Evolutionary conservation across 2,329 filamentous ascomycete genomes (phyloP), one percentile per base, ranked within the genome.

Genomic region (Teratosphaeria nubilosa): DNA sequence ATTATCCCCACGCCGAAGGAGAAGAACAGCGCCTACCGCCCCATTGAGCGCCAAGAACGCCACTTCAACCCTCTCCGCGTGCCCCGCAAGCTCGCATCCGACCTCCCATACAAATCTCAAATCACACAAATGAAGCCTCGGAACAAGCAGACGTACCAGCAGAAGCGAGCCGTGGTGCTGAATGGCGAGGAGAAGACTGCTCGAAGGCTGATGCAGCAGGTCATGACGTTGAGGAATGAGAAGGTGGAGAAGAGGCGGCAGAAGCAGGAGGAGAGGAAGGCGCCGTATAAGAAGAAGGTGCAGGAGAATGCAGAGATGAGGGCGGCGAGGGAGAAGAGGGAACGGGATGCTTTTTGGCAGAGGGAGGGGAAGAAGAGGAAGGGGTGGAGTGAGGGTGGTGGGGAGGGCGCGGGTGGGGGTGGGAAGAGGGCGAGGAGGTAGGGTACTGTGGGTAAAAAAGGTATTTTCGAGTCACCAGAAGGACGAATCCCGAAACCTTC

Each of bases 101-200:
- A 90, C 5, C 82, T 99, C 10, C 94, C 94, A 5, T 99, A 88
- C 83, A 92, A 91, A 72, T 91, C 88, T 13, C 94, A 99, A 73
- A 91, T 96, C 69, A 82, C 87, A 24, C 78, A 85, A 71, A 92
- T 88, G 77, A 87, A 87, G 75, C 85, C 87, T 60, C 90, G 91
- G 77, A 85, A 83, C 72, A 86, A 85, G 68, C 76, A 86, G 69
- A 96, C 91, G 24, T 99, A 99, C 73, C 14, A 30, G 51, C 90
- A 95, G 78, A 96, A 96, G 78, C 88, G 94, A 10, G 94, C 92
- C 14, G 90, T 97, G n/a, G 84, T 95, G 25, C 75, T 86, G 13
- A 86, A 86, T 27, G 74, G 73, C 51, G 92, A 97, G 73, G 94
- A 99, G 81, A 90, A 87, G 80, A 87, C 87, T 73, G 91, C 91